Evolutionary conservation across 352 stramenopile genomes (phyloP).

Genomic region (Pythium brassicae): DNA sequence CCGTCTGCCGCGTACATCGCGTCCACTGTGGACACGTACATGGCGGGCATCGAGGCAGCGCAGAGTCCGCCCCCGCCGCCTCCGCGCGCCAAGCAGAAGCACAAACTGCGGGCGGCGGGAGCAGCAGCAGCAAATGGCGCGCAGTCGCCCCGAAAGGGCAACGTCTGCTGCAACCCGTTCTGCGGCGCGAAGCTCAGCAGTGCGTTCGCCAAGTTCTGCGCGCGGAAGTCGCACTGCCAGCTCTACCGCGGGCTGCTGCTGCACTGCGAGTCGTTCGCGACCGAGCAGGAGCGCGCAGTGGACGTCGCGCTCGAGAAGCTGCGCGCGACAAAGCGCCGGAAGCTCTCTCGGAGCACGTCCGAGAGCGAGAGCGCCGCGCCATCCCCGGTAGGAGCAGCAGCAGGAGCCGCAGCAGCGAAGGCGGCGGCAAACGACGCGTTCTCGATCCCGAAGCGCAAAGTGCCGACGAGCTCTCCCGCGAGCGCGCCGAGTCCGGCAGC

Average conservation of each 20-base stretch:
- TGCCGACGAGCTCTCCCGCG: constrained; percentile 4
- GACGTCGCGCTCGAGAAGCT: constrained; percentile 9
- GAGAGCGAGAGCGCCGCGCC: constrained; percentile 10
- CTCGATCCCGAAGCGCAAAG: constrained; percentile 30
- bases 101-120: background rate
- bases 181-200: constrained; percentile 38
- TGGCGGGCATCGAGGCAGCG: constrained; percentile 5
- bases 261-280: constrained; percentile 32
- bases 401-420: background rate
- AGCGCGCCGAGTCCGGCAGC: constrained; percentile 5
- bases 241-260: constrained; percentile 43
- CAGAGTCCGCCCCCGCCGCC: constrained; percentile 4
- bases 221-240: constrained; percentile 46
- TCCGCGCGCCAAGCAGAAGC: constrained; percentile 5
- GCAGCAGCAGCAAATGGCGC: background rate
- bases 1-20: constrained; percentile 6
- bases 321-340: constrained; percentile 8
- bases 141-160: background rate
- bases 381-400: too few relatives aligned
- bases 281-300: constrained; percentile 16
- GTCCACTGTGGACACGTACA: constrained; percentile 11
- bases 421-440: constrained; percentile 11
- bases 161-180: constrained; percentile 49
- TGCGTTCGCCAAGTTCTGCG: constrained; percentile 38
- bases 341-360: constrained; percentile 12